These are phyloP conservation scores for Chlamydomonas reinhardtii DNA, from an alignment of 163 green algal genomes.

Conservation along the genomic window DNA sequence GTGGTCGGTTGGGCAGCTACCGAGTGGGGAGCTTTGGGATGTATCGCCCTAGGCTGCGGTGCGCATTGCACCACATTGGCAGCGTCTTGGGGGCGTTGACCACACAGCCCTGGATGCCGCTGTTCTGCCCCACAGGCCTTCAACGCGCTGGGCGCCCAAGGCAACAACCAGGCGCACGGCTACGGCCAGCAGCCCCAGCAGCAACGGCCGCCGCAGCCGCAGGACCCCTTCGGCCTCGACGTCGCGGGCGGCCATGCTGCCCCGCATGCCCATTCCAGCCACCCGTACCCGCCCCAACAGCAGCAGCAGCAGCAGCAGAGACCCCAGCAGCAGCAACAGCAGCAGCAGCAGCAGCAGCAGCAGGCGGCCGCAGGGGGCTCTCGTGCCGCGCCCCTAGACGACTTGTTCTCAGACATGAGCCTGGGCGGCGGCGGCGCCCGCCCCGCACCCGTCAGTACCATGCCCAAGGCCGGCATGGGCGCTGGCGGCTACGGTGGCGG, in stretches of 20 bases:
- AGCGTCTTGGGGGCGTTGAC: too few relatives aligned
- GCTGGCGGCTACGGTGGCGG: background rate
- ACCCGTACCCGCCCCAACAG: conserved; percentile 5
- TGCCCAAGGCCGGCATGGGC: too few relatives aligned
- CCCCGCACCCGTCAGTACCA: background rate
- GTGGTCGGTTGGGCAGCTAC: too few relatives aligned
- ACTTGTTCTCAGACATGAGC: conserved; percentile 49
- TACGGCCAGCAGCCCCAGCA: background rate
- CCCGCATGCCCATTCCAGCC: too few relatives aligned
- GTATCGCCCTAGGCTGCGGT: too few relatives aligned
- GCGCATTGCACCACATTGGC: too few relatives aligned
- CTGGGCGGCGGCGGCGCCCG: background rate
- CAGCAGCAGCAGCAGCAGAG: background rate
- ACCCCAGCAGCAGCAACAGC: conserved; percentile 11
- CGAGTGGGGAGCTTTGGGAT: too few relatives aligned
- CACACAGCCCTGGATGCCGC: too few relatives aligned
- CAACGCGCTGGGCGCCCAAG: too few relatives aligned
- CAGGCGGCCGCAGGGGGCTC: background rate
- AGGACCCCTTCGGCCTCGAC: background rate
- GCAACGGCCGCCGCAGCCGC: background rate
- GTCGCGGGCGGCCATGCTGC: too few relatives aligned
- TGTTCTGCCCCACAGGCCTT: too few relatives aligned
- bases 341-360: too few relatives aligned
- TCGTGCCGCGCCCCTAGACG: conserved; percentile 12
- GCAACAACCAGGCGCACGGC: background rate